Evolutionary conservation across 2,329 filamentous ascomycete species (phyloP), one percentile per base, ranked within the genome.

Genomic region (Blastomyces percursus): DNA sequence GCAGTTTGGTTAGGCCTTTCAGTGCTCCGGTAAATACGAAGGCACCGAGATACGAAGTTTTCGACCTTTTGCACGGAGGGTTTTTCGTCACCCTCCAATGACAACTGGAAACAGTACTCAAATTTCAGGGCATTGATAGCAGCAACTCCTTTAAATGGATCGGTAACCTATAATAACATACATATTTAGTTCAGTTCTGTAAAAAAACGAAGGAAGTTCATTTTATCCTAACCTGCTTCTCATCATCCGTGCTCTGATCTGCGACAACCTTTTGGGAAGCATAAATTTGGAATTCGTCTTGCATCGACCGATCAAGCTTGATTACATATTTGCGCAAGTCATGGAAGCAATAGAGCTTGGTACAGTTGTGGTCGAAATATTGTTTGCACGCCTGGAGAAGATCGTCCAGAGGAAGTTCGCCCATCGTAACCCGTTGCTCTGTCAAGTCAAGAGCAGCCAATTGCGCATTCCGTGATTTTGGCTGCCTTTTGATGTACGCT

Each of bases 301-400:
- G 62, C 1, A 65, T 62, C 16, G 66, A 61, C 44, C 70, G 69
- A 50, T 75, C 67, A 30, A 77, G 64, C 38, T 64, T 67, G 51
- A 66, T 65, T 3, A 75, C 58, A 61, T 77, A 74, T 52, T 67
- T 70, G 63, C 71, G 70, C 30, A 80, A 64, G 64, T 80, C 79
- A 60, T 72, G 70, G 60, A 79, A 80, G 63, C 77, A 78, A 65
- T 78, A 78, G 27, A 76, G 69, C 63, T 79, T 80, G 54, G 69
- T 69, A 19, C 73, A 73, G 65, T 76, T 76, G 8, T 66, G 66
- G 46, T 77, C 69, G 62, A 76, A 76, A 66, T 80, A 80, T 50
- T 70, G 65, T 61, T 74, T 70, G 61, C 74, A 79, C 19, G 69
- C 72, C 50, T 69, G 63, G 32, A 79, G 64, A 38, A 79, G 64